These are phyloP conservation scores for Sarcocystis neurona DNA, from an alignment of 169 alveolate genomes.

Conservation along the genomic window DNA sequence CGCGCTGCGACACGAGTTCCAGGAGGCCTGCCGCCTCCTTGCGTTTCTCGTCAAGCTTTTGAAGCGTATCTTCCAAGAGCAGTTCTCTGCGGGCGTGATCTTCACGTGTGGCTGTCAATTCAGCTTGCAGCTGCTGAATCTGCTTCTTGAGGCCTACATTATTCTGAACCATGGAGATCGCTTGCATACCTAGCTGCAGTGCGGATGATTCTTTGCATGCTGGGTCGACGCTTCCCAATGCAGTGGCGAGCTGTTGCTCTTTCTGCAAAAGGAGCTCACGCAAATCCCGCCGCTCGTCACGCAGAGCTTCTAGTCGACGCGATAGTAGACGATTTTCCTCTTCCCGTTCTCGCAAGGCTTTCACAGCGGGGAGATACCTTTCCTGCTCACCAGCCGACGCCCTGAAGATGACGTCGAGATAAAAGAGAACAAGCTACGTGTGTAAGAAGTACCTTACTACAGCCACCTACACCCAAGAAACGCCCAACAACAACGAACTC, in stretches of 20 bases:
- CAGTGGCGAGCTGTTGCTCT: conserved; percentile 53
- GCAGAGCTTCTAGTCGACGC: conserved; percentile 41
- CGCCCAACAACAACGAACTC: too few species aligned
- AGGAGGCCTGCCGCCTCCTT: conserved; percentile 60
- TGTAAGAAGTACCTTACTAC: too few species aligned
- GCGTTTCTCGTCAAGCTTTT: conserved; percentile 59
- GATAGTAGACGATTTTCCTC: not conserved
- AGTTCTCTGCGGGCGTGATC: conserved; percentile 34
- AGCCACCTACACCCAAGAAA: too few species aligned
- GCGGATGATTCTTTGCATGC: conserved; percentile 59
- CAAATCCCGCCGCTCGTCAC: conserved; percentile 54
- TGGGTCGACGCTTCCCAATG: conserved; percentile 37
- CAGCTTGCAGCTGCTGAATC: conserved; percentile 45
- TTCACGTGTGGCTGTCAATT: conserved; percentile 27
- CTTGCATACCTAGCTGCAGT: conserved; percentile 58
- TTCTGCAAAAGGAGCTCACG: conserved; percentile 55
- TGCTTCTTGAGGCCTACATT: conserved; percentile 39
- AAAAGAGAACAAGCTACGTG: not conserved
- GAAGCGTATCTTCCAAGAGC: conserved; percentile 47
- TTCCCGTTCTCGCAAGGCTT: not conserved
- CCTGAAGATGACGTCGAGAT: not conserved
- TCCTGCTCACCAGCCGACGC: not conserved
- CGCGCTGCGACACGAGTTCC: conserved; percentile 61
- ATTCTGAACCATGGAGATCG: conserved; percentile 58
- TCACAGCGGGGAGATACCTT: conserved; percentile 1